Percentiles rank a stretch among this genome's conserved stretches.
phyloP scores from a whole-genome alignment of 2,329 filamentous ascomycete species.

The Lachnellula subtilissima region DNA sequence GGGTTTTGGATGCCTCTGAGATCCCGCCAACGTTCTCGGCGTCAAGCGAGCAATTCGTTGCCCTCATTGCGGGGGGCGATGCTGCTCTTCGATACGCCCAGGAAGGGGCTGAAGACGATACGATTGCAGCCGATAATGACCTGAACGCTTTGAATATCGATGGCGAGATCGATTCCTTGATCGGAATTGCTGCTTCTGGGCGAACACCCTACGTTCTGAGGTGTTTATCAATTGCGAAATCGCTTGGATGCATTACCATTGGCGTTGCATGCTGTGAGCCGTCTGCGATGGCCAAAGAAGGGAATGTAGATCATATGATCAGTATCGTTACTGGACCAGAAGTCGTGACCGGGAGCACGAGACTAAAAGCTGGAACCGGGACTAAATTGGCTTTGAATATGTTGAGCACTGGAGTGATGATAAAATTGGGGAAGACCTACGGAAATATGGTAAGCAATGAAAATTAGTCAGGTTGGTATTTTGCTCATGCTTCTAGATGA shows the following conservation, averaged over 20 bases:
- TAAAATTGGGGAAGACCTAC: slow-evolving; percentile 38
- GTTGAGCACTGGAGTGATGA: slow-evolving; percentile 40
- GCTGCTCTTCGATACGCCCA: slow-evolving; percentile 36
- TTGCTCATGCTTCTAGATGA: too few species aligned
- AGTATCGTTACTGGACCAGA: too few species aligned
- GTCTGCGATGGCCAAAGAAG: too few species aligned
- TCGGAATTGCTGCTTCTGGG: slow-evolving; percentile 40
- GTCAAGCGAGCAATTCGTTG: slow-evolving; percentile 36
- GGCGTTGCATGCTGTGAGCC: too few species aligned
- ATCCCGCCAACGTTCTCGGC: slow-evolving; percentile 40
- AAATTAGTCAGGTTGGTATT: too few species aligned
- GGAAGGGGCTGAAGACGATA: slow-evolving; percentile 39
- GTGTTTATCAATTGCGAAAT: slow-evolving; percentile 34
- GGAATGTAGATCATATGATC: too few species aligned
- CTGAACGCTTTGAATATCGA: too few species aligned
- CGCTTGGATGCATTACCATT: slow-evolving; percentile 25
- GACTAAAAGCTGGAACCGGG: slow-evolving; percentile 42
- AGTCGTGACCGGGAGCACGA: slow-evolving; percentile 41
- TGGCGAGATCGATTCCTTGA: slow-evolving; percentile 32
- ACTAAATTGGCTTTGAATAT: slow-evolving; percentile 43
- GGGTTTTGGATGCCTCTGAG: slow-evolving; percentile 39
- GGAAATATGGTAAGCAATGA: slow-evolving; percentile 34
- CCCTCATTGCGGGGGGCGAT: slow-evolving; percentile 40
- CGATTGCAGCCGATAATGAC: slow-evolving; percentile 29
- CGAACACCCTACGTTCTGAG: slow-evolving; percentile 40